These are phyloP conservation scores for Chaetomium strumarium DNA, from an alignment of 2,329 filamentous ascomycete species.

Conservation along the genomic window DNA sequence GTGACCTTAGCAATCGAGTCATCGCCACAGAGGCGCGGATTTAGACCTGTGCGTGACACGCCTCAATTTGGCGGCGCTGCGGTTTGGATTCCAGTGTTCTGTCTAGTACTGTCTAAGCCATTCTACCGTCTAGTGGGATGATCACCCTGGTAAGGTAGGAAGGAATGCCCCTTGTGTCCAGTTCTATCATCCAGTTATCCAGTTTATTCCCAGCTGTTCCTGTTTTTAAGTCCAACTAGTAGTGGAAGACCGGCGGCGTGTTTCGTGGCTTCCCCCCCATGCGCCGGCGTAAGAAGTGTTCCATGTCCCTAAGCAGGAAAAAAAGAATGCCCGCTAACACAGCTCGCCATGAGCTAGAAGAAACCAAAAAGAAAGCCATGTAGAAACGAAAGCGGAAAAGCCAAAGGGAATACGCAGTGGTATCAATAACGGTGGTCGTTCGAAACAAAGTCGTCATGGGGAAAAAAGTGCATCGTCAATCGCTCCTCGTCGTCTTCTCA, in stretches of 20 bases:
- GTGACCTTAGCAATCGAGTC: neutral
- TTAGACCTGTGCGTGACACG: no score
- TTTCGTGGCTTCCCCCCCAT: neutral
- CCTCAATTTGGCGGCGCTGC: neutral
- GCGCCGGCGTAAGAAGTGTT: neutral
- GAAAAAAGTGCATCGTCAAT: constrained; percentile 4
- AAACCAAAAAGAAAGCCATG: neutral
- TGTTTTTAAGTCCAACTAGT: neutral
- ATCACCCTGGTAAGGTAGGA: neutral
- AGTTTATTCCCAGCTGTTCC: neutral
- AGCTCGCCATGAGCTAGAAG: neutral
- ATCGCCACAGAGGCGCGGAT: neutral
- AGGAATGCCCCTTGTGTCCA: neutral
- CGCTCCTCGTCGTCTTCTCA: neutral
- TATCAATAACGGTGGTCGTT: constrained; percentile 19
- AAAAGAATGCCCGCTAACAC: neutral
- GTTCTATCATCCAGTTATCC: neutral
- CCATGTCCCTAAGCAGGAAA: neutral
- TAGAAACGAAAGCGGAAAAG: constrained; percentile 6
- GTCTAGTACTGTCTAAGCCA: neutral
- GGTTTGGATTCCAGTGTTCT: neutral
- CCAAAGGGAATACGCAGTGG: constrained; percentile 17
- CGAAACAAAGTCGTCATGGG: constrained; percentile 1
- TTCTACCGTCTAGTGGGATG: neutral
- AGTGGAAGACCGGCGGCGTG: neutral